Percentiles rank a stretch among this genome's conserved stretches.
Evolutionary conservation across 495 filamentous ascomycete species (phyloP).

Genomic region (Xanthoparmelia taractica): DNA sequence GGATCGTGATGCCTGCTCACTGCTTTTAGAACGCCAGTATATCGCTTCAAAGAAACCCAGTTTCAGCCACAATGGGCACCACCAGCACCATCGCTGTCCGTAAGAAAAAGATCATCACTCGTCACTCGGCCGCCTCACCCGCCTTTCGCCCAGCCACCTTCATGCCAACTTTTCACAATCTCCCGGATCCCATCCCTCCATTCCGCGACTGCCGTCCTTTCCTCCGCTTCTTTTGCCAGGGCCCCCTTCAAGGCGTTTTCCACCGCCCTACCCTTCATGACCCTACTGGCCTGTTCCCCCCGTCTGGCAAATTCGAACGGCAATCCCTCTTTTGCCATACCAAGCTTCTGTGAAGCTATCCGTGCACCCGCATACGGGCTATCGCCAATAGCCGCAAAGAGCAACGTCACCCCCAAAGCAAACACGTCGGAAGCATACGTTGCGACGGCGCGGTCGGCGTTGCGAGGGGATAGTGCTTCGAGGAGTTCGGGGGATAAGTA

Average conservation of each 20-base stretch:
- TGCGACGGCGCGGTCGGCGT: conserved; percentile 28
- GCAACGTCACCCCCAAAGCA: conserved; percentile 49
- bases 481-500: conserved; percentile 53
- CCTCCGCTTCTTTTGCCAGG: conserved; percentile 37
- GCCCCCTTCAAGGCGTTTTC: conserved; percentile 38
- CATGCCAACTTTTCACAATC: neutral
- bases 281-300: conserved; percentile 35
- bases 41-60: conserved; percentile 3
- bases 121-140: conserved; percentile 2
- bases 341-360: conserved; percentile 36
- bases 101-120: neutral
- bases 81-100: conserved; percentile 13
- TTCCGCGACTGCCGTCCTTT: conserved; percentile 33
- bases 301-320: conserved; percentile 41
- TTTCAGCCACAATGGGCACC: neutral
- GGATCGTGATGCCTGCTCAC: neutral
- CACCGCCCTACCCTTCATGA: conserved; percentile 40
- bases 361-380: conserved; percentile 45
- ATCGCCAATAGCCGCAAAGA: conserved; percentile 48
- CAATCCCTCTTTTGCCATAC: conserved; percentile 44
- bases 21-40: neutral
- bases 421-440: conserved; percentile 45
- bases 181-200: conserved; percentile 22
- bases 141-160: neutral
- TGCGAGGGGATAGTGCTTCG: conserved; percentile 32